Evolutionary conservation across 2,329 filamentous ascomycete species (phyloP).

Genomic region (Incumbomyces delicatus): DNA sequence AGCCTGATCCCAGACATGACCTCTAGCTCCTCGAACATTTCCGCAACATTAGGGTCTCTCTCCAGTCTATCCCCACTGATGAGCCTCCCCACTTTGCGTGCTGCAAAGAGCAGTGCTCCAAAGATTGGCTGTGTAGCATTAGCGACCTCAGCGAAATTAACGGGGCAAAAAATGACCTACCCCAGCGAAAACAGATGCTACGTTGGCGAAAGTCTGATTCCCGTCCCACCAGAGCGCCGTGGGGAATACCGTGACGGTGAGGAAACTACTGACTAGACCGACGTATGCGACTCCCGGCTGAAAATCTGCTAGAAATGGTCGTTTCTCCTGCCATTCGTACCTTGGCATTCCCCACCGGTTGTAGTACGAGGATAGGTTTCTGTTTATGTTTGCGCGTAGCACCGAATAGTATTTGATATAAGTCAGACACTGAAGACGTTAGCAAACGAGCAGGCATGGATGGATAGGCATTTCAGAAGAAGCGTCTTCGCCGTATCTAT

Average conservation of each 20-base stretch:
- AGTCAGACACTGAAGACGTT: slow-evolving; percentile 24
- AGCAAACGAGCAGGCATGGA: too few species aligned
- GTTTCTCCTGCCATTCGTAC: background rate
- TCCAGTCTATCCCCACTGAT: too few species aligned
- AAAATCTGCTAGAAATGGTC: slow-evolving; percentile 3
- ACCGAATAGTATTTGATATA: slow-evolving; percentile 31
- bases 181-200: background rate
- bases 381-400: background rate
- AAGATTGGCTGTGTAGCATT: too few species aligned
- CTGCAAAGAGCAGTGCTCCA: too few species aligned
- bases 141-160: too few species aligned
- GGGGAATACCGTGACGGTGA: slow-evolving; percentile 10
- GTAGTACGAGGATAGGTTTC: background rate
- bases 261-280: slow-evolving; percentile 4
- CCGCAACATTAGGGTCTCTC: too few species aligned
- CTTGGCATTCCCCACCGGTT: background rate
- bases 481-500: too few species aligned
- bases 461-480: too few species aligned
- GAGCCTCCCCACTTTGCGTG: too few species aligned
- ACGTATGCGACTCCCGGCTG: slow-evolving; percentile 8
- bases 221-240: slow-evolving; percentile 10
- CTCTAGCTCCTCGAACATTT: background rate
- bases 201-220: slow-evolving; percentile 1
- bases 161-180: background rate
- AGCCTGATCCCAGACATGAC: slow-evolving; percentile 1